Conservation (phyloP, 2,329 filamentous ascomycete species). For the Zymoseptoria tritici region DNA sequence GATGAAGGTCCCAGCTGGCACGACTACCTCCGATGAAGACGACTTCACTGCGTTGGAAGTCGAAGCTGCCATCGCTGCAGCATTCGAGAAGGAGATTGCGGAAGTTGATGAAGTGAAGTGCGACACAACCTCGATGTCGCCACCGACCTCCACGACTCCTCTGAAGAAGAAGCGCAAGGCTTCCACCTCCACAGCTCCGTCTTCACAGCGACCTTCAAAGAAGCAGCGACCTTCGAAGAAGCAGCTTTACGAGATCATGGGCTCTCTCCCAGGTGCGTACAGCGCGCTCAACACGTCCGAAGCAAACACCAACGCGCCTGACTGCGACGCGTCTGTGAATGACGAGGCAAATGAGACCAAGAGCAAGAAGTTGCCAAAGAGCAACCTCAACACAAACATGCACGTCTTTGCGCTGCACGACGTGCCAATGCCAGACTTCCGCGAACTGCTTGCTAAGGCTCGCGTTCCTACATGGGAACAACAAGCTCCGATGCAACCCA, state of each 20-base stretch:
- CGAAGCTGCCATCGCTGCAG: too few relatives aligned
- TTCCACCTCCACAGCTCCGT: not conserved
- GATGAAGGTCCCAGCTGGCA: too few relatives aligned
- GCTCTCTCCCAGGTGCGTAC: not conserved
- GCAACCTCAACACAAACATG: not conserved
- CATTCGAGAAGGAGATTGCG: too few relatives aligned
- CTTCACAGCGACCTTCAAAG: not conserved
- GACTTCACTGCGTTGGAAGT: too few relatives aligned
- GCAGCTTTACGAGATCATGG: not conserved
- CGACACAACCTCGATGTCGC: too few relatives aligned
- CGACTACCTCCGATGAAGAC: too few relatives aligned
- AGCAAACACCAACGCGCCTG: not conserved
- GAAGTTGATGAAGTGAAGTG: too few relatives aligned
- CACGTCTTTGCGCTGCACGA: not conserved
- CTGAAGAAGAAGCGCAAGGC: too few relatives aligned
- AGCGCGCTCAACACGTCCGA: too few relatives aligned
- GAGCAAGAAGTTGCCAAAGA: not conserved
- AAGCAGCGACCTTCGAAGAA: too few relatives aligned
- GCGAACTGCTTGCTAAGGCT: not conserved
- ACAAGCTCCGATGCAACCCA: too few relatives aligned
- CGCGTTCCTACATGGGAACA: not conserved
- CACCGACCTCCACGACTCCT: too few relatives aligned
- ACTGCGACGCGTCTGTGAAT: not conserved
- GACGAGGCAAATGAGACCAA: not conserved
- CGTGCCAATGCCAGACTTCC: not conserved